Conservation (phyloP, 305 asterid genomes). For the Fraxinus greggii region DNA sequence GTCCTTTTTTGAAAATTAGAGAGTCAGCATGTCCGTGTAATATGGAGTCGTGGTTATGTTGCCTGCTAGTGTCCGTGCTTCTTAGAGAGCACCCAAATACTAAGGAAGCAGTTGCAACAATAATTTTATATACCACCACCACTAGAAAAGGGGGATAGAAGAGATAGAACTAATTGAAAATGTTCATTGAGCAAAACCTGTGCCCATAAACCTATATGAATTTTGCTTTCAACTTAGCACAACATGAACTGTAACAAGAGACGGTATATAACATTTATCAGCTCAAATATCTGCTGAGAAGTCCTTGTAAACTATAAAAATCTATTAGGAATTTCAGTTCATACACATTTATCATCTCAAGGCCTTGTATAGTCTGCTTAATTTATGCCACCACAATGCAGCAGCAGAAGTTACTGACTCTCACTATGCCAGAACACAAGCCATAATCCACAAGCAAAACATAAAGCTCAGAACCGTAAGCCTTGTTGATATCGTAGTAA, state of each 20-base stretch:
- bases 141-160: not conserved
- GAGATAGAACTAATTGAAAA: not conserved
- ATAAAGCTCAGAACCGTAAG: not conserved
- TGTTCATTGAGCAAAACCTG: not conserved
- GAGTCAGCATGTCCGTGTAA: not conserved
- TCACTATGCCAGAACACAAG: not conserved
- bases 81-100: not conserved
- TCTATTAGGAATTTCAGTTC: not conserved
- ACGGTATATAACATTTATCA: not conserved
- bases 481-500: not conserved
- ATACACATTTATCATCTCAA: not conserved
- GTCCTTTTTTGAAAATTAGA: not conserved
- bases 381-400: not conserved
- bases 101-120: not conserved
- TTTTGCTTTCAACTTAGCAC: not conserved
- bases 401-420: not conserved
- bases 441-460: not conserved
- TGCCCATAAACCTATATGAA: not conserved
- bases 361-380: not conserved
- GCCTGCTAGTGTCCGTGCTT: not conserved
- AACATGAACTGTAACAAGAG: not conserved
- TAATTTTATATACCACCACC: not conserved
- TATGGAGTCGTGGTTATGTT: not conserved
- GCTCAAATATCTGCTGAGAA: not conserved
- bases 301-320: conserved; percentile 1